Evolutionary conservation across 192 early-diverging fungal genomes (phyloP).

Genomic region (Gamsiella multidivaricata): DNA sequence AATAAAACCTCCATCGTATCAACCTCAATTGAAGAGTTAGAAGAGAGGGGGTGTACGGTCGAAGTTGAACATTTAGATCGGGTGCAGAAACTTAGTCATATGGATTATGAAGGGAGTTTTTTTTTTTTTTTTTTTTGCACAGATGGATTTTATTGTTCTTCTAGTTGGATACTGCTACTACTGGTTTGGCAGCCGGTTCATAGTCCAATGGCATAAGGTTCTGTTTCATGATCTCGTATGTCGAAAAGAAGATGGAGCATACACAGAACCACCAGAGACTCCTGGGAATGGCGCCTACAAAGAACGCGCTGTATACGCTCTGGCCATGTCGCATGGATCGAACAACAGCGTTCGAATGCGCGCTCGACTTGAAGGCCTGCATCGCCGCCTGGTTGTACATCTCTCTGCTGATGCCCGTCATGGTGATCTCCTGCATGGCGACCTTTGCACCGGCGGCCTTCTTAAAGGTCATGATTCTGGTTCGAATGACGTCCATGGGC

Average conservation of each 20-base stretch:
- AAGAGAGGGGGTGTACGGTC: not conserved
- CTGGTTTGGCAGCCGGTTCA: not conserved
- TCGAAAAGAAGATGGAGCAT: constrained; percentile 82
- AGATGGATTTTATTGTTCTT: not conserved
- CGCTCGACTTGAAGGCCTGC: constrained; percentile 19
- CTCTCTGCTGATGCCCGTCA: constrained; percentile 40
- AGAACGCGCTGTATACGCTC: constrained; percentile 65
- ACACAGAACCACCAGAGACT: constrained; percentile 82
- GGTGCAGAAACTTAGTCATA: not conserved
- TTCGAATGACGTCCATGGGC: constrained; percentile 79
- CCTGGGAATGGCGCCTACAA: constrained; percentile 69
- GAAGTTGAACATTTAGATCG: not conserved
- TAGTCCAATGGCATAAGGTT: constrained; percentile 51
- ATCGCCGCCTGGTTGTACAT: constrained; percentile 38
- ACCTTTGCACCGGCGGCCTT: constrained; percentile 27
- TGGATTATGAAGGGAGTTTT: no score
- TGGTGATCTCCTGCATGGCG: constrained; percentile 42
- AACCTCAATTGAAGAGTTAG: not conserved
- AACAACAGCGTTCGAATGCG: constrained; percentile 23
- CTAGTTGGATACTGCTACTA: constrained; percentile 9
- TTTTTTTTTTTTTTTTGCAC: constrained; percentile 22
- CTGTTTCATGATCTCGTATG: constrained; percentile 69
- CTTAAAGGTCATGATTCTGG: constrained; percentile 73
- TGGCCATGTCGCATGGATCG: constrained; percentile 17
- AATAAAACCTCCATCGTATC: no score